Evolutionary conservation across 1,139 yeast species (phyloP), one percentile per base, ranked within the genome.

Genomic region (Candida buenavistaensis): DNA sequence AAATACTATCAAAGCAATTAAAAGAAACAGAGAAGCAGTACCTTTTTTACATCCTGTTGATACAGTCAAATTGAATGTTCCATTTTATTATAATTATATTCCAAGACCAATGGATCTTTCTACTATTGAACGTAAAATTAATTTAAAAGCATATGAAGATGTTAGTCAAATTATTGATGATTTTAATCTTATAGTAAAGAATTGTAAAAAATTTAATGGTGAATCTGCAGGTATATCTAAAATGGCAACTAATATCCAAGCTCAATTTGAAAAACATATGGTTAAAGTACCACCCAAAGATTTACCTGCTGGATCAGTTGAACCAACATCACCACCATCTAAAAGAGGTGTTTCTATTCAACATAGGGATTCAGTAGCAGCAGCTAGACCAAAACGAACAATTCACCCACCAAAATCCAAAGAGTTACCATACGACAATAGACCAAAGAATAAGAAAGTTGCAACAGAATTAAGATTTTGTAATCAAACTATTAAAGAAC

Each of bases 351-450:
- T 24, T 15, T 13, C 65, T 8, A 15, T 7, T 9, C 27, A 40
- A 75, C 34, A 30, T 4, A 53, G 55, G 33, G 71, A 65, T 38
- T 68, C 74, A 5, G 70, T 70, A 17, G 75, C 76, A 19, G 69
- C 70, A 7, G 68, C 63, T 27, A 75, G 98, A 47, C 97, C 98
- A 28, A 90, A 90, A 64, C 79, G 99, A 48, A 95, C 89, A 50
- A 88, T 92, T 33, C 97, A 90, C 55, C 98, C 98, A 3, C 98
- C 98, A 36, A 84, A 86, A 53, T 86, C 96, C 12, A 88, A 88
- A 55, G 97, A 92, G 57, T 77, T 90, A 57, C 95, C 96, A 3
- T 88, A 88, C 52, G 96, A 88, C 53, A 78, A 77, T 27, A 79
- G 94, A 55, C 98, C 97, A 32, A 78, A 95, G 46, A 86, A 88